Base-by-base conservation (phyloP, 1,139 yeast genomes). In the Nakaseomyces uthaithaninus region DNA sequence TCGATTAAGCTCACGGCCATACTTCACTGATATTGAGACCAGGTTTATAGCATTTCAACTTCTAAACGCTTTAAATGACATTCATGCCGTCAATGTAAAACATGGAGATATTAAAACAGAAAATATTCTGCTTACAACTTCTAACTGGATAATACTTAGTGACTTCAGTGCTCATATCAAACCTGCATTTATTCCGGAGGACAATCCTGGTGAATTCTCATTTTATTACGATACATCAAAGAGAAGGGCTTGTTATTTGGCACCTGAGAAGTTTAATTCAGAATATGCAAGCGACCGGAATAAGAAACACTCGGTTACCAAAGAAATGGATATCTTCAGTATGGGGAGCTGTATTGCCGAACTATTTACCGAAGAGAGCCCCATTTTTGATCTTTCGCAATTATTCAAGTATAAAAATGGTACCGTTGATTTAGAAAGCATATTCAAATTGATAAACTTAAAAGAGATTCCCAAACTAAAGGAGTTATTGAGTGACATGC, bases 31-130 rank as follows among this genome's bases (percentile, higher is more conserved):
- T 3, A 72, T 83, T 35, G 97, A 91, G 58, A 83, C 86, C 61
- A 71, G 74, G 48, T 93, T 95, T 80, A 70, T 91, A 33, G 75
- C 79, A 1, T 93, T 77, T 54, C 99, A 93, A 57, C 63, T 91
- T 45, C 60, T 91, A 28, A 67, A 69, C 15, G 72, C 80, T 0
- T 53, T 89, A 20, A 66, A 71, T 2, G 75, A 75, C 37, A 69
- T 91, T 42, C 98, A 93, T 59, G 65, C 65, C 8, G 60, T 69
- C 27, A 70, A 68, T 5, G 69, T 85, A 1, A 73, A 66, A 45
- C 99, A 93, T 61, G 98, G 98, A 3, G 98, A 93, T 63, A 69
- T 93, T 49, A 87, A 91, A 60, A 69, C 89, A 2, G 98, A 91
- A 60, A 93, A 93, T 60, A 74, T 89, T 19, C 63, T 93, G 43